Percentiles rank a stretch among this genome's conserved stretches.
Evolutionary conservation across 1,284 basidiomycete genomes (phyloP).

Genomic region (Melampsora americana): DNA sequence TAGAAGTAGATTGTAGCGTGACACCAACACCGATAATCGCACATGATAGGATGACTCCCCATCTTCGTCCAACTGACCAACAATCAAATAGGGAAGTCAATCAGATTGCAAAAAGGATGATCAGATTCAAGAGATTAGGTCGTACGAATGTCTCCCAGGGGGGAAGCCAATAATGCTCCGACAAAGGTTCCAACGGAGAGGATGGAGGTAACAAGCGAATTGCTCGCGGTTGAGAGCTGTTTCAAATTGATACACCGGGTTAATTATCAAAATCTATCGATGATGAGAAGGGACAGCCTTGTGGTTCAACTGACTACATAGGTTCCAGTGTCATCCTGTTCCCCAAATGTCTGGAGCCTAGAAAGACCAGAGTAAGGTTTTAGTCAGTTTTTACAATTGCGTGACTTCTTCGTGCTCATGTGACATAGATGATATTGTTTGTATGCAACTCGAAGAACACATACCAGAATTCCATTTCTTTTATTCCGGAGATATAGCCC

Average conservation of each 20-base stretch:
- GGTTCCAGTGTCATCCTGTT: not conserved
- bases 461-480: constrained; percentile 42
- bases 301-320: not conserved
- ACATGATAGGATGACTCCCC: constrained; percentile 1
- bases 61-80: not conserved
- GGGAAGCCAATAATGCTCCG: constrained; percentile 1
- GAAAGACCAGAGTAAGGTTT: not conserved
- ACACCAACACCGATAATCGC: not conserved
- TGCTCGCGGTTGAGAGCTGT: not conserved
- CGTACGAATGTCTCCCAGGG: not conserved
- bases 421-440: constrained; percentile 12
- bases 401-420: not conserved
- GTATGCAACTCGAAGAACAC: not conserved
- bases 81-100: not conserved
- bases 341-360: not conserved
- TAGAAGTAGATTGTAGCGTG: not conserved
- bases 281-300: not conserved
- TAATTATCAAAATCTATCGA: not conserved
- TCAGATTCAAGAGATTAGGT: not conserved
- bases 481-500: constrained; percentile 43
- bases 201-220: constrained; percentile 8
- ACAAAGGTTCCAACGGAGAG: not conserved
- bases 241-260: not conserved
- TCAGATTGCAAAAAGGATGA: not conserved
- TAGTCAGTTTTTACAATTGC: too few species aligned